Base-by-base conservation (phyloP, 352 stramenopile genomes). In the Globisporangium canariense region DNA sequence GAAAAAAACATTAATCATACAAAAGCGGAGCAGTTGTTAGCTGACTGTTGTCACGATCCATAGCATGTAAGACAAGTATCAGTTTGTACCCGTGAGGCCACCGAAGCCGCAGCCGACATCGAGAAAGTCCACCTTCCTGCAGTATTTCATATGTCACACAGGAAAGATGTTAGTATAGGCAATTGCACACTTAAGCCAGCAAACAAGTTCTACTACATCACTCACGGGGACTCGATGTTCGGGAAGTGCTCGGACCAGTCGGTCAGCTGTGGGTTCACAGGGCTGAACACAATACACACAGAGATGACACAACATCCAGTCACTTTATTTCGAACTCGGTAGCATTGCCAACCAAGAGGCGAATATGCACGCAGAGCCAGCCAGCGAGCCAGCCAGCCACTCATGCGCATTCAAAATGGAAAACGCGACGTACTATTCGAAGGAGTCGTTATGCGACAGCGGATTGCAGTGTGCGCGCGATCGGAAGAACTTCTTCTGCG, bases 51-150 rank as follows among this genome's bases (percentile, higher is more conserved):
- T 11, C 34, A 49, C 22, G 6, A 9, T 25, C 41, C 7, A 47
- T 36, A 41, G 13, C 18, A 45, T 6, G 5, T 22, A 1, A 63
- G 14, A 56, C 18, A 1, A 28, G 6, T 2, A 49, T 13, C 22
- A 18, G 22, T 64, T 70, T 69, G 45, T 54, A 90, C 83, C 81
- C 51, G 96, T 99, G 57, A 99, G 85, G 38, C 97, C 97, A 43
- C 97, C 97, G 74, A 99, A 99, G 46, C 97, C 97, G 71, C 97
- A 99, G 41, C 97, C 97, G 59, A 99, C 79, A 76, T 99, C 97
- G 22, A 99, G 77, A 38, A 99, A 93, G 52, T 96, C 94, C 5
- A 97, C 91, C 40, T 78, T 83, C 60, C 86, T 94, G 68, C 16
- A 55, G n/a, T 32, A 58, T 18, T 41, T 22, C 56, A 9, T 14